Evolutionary conservation across 1,284 basidiomycete species (phyloP), one percentile per base, ranked within the genome.

Genomic region (Puccinia sorghi): DNA sequence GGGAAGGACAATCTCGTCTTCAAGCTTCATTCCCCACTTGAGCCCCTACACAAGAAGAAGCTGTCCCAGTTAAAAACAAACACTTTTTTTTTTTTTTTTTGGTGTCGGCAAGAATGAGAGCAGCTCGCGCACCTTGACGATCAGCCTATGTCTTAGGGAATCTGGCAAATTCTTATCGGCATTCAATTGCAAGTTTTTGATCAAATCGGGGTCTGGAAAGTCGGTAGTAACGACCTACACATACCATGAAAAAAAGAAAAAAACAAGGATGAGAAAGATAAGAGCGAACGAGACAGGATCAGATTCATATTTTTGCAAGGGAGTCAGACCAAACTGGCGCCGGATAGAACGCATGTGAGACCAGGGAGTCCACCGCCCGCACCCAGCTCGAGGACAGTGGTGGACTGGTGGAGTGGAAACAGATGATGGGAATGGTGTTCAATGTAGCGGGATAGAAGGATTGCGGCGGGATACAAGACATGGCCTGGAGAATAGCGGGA

Each of bases 341-440:
- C 74, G 17, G 48, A 15, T 37, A 69, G 39, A 25, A 69, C 50
- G 32, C 64, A 43, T n/a, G 64, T 69, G n/a, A 77, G 15, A 6
- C 64, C 63, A 22, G 74, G 74, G n/a, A 77, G 32, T 37, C 64
- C 74, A 2, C 43, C 74, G 8, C 64, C 74, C 11, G 74, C 74
- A 20, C 74, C 74, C 37, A 77, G 64, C 41, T 77, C 74, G 54
- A 77, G 74, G 15, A 77, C 74, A 37, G 11, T 56, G n/a, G 64
- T 59, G 46, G 20, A 64, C 64, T 27, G 22, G 15, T 37, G 13
- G 13, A 56, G 37, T 17, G 73, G 61, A 22, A 75, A 69, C 27
- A 77, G 39, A 13, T 22, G 32, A 1, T n/a, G n/a, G 4, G 74
- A 46, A 48, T 77, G 32, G 9, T 69, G 9, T 12, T 77, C 32